Evolutionary conservation across 257 asterid genomes (phyloP).

Genomic region (Rubia yunnanensis): DNA sequence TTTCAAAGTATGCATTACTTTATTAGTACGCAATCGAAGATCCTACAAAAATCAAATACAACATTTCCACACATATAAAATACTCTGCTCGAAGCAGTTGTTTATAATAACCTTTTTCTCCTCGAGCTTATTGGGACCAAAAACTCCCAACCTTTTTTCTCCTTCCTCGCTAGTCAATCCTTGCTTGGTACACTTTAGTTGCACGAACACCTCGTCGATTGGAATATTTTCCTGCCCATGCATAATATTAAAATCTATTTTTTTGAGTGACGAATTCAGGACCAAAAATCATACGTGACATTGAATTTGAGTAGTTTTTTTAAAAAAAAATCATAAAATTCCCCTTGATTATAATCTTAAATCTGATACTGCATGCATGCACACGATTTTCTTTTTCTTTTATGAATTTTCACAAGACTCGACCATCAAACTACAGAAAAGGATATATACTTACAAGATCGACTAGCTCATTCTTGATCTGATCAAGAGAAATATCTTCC

Average conservation of each 20-base stretch:
- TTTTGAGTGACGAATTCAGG: too few relatives aligned
- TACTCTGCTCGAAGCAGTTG: neutral
- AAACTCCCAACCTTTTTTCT: slow-evolving; percentile 44
- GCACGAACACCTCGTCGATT: slow-evolving; percentile 59
- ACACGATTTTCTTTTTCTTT: too few relatives aligned
- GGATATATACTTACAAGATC: slow-evolving; percentile 56
- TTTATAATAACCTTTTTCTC: slow-evolving; percentile 39
- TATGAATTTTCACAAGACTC: too few relatives aligned
- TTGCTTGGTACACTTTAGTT: slow-evolving; percentile 47
- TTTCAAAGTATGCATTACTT: neutral
- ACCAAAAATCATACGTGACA: too few relatives aligned
- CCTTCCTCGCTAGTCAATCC: slow-evolving; percentile 62
- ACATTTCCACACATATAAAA: too few relatives aligned
- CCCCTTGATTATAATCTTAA: too few relatives aligned
- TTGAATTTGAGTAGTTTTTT: too few relatives aligned
- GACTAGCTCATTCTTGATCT: slow-evolving; percentile 44
- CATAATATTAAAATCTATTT: too few relatives aligned
- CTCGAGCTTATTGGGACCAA: slow-evolving; percentile 76
- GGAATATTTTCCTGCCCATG: slow-evolving; percentile 52
- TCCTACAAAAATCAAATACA: neutral
- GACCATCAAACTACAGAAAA: too few relatives aligned
- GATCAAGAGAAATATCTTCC: slow-evolving; percentile 35
- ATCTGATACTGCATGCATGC: too few relatives aligned
- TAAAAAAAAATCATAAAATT: too few relatives aligned
- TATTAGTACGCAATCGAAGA: neutral